Evolutionary conservation across 1,139 yeast species (phyloP).

Genomic region (Saccharomyces uvarum): DNA sequence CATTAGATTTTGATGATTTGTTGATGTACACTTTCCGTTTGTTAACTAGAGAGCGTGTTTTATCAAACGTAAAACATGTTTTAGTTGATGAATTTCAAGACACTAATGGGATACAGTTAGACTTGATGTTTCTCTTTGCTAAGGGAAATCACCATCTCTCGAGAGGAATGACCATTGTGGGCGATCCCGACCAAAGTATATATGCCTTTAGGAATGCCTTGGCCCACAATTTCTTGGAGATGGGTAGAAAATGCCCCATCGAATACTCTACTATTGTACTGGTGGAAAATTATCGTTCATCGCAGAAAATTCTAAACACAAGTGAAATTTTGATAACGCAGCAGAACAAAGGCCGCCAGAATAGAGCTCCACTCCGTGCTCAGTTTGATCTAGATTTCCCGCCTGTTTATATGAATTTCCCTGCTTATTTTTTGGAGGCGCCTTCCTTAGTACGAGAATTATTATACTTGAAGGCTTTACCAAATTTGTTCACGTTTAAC

Average conservation of each 20-base stretch:
- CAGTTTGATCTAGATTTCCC: slow-evolving; percentile 38
- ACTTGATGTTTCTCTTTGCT: slow-evolving; percentile 56
- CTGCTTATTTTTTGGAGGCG: slow-evolving; percentile 47
- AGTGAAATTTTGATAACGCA: slow-evolving; percentile 65
- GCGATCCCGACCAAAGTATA: slow-evolving; percentile 94
- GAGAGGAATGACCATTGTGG: slow-evolving; percentile 74
- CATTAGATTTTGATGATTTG: slow-evolving; percentile 81
- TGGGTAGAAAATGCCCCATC: slow-evolving; percentile 43
- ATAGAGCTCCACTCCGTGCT: slow-evolving; percentile 38
- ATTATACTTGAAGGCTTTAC: slow-evolving; percentile 37
- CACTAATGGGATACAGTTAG: slow-evolving; percentile 69
- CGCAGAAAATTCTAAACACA: slow-evolving; percentile 53
- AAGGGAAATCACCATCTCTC: slow-evolving; percentile 29
- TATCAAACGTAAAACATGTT: slow-evolving; percentile 55
- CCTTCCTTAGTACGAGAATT: slow-evolving; percentile 52
- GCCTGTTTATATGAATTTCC: slow-evolving; percentile 42
- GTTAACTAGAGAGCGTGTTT: slow-evolving; percentile 40
- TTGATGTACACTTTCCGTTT: slow-evolving; percentile 49
- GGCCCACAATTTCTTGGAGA: slow-evolving; percentile 53
- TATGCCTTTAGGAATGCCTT: slow-evolving; percentile 83
- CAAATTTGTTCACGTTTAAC: slow-evolving; percentile 37
- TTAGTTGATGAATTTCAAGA: slow-evolving; percentile 94
- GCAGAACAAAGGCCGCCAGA: slow-evolving; percentile 41
- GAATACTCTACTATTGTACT: slow-evolving; percentile 39
- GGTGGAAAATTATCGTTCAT: slow-evolving; percentile 73